These are phyloP conservation scores for Solanum ahanhuiri DNA, from an alignment of 257 asterid species.

Conservation along the genomic window DNA sequence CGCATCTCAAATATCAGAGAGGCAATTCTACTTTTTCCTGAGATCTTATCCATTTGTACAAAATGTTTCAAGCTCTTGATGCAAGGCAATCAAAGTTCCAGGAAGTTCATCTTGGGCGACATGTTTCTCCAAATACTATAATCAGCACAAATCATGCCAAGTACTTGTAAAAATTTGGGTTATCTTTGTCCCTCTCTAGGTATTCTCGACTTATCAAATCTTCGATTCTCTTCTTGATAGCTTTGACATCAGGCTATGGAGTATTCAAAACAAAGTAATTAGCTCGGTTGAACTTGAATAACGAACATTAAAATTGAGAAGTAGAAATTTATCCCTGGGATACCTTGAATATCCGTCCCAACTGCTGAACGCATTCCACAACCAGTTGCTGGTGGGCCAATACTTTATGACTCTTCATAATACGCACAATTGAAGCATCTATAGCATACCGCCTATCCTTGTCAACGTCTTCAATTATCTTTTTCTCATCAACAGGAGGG, in stretches of 20 bases:
- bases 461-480: conserved; percentile 54
- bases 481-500: too few relatives aligned
- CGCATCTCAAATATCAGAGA: background rate
- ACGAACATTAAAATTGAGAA: background rate
- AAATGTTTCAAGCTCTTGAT: conserved; percentile 6
- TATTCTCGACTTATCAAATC: conserved; percentile 87
- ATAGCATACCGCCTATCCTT: conserved; percentile 94
- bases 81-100: background rate
- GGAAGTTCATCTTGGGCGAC: background rate
- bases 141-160: conserved; percentile 50
- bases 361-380: conserved; percentile 50
- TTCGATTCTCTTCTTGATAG: conserved; percentile 93
- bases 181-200: conserved; percentile 86
- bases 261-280: background rate
- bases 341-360: conserved; percentile 97
- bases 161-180: conserved; percentile 82
- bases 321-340: background rate
- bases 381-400: conserved; percentile 82
- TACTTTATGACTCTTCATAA: conserved; percentile 93
- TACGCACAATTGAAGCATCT: conserved; percentile 95
- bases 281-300: background rate
- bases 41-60: background rate
- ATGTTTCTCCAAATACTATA: background rate
- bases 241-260: conserved; percentile 88
- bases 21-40: background rate